Evolutionary conservation across 1,139 yeast species (phyloP).

Genomic region (Geotrichum phurueaensis): DNA sequence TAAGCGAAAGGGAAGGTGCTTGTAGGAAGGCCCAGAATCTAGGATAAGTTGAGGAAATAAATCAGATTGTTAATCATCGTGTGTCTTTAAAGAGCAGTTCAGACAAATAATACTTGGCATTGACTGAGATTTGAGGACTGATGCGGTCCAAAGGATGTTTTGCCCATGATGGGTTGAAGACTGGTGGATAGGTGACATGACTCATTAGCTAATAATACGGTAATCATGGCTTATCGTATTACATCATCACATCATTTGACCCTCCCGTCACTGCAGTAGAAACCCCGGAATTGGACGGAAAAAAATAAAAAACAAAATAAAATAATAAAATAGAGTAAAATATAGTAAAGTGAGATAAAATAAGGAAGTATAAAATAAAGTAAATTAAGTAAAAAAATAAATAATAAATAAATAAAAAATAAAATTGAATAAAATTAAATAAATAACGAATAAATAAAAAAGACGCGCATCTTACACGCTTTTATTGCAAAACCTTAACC

Average conservation of each 20-base stretch:
- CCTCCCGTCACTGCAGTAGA: neutral
- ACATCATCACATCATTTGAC: neutral
- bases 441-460: neutral
- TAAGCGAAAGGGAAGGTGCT: too few species aligned
- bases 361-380: too few species aligned
- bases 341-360: too few species aligned
- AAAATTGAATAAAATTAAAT: too few species aligned
- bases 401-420: too few species aligned
- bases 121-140: too few species aligned
- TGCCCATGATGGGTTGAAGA: neutral
- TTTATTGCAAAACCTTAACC: neutral
- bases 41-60: neutral
- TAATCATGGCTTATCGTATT: neutral
- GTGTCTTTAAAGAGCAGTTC: neutral
- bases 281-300: neutral
- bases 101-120: neutral
- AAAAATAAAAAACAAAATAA: neutral
- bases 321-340: neutral
- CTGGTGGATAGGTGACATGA: neutral
- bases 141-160: neutral
- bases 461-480: neutral
- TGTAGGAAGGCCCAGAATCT: neutral
- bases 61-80: too few species aligned
- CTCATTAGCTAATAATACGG: neutral
- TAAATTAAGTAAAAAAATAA: too few species aligned